phyloP scores from a whole-genome alignment of 192 early-diverging fungal genomes.

The Gryganskiella cystojenkinii region DNA sequence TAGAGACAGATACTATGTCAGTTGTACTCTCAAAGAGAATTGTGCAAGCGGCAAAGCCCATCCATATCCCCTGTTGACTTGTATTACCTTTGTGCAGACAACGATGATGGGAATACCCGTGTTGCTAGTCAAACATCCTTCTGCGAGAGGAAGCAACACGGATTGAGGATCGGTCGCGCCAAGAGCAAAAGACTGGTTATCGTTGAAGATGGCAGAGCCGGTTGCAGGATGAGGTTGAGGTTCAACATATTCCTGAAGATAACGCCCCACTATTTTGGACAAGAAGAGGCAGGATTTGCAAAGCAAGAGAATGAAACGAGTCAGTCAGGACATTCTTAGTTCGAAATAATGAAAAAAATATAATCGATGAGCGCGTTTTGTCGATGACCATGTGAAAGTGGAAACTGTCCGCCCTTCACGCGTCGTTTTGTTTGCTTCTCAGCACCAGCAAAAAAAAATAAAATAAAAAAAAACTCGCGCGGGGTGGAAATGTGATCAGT shows the following conservation, averaged over 20 bases:
- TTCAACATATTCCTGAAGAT: slow-evolving; percentile 78
- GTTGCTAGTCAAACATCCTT: slow-evolving; percentile 86
- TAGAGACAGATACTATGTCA: background rate
- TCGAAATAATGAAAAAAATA: background rate
- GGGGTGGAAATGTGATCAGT: slow-evolving; percentile 46
- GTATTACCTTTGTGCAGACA: slow-evolving; percentile 84
- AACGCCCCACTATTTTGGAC: slow-evolving; percentile 66
- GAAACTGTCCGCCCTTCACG: slow-evolving; percentile 23
- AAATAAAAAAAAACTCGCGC: background rate
- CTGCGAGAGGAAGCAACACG: slow-evolving; percentile 77
- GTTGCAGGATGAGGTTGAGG: slow-evolving; percentile 54
- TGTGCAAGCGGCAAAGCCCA: too few species aligned
- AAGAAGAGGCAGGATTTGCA: background rate
- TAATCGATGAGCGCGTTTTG: background rate
- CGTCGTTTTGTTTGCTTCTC: background rate
- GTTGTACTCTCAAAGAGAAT: too few species aligned
- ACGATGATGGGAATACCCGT: slow-evolving; percentile 91
- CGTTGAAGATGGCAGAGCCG: slow-evolving; percentile 39
- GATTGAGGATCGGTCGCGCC: slow-evolving; percentile 53
- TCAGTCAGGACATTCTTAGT: background rate
- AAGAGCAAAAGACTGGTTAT: slow-evolving; percentile 35
- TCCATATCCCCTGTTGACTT: background rate
- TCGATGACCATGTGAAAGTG: slow-evolving; percentile 40
- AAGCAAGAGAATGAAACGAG: slow-evolving; percentile 6
- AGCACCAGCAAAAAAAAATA: slow-evolving; percentile 5